These are phyloP conservation scores for Triticum urartu DNA, from an alignment of 176 grass and related monocot genomes.

Conservation along the genomic window DNA sequence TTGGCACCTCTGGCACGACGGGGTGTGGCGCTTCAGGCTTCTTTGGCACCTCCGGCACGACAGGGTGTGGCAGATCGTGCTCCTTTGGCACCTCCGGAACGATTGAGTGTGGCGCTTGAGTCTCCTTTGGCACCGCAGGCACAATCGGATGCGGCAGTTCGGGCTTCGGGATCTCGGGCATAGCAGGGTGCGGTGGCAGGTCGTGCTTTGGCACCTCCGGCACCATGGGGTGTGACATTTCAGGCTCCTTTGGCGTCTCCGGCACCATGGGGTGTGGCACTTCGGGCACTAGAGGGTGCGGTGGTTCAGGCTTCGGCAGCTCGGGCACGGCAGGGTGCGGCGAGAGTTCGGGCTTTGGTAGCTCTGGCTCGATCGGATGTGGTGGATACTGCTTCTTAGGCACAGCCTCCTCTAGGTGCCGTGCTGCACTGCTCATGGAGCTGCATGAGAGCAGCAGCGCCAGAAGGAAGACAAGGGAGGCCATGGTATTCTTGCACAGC, in stretches of 20 bases:
- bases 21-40: not conserved
- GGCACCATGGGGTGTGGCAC: not conserved
- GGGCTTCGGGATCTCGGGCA: not conserved
- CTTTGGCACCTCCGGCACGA: not conserved
- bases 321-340: not conserved
- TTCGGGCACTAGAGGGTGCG: not conserved
- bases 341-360: not conserved
- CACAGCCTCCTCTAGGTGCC: constrained; percentile 26
- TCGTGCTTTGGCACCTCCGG: not conserved
- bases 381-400: not conserved
- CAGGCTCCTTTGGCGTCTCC: not conserved
- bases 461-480: not conserved
- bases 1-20: not conserved
- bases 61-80: not conserved
- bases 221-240: not conserved
- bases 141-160: not conserved
- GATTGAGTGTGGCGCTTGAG: not conserved
- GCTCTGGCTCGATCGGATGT: not conserved
- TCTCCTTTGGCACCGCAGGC: not conserved
- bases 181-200: not conserved
- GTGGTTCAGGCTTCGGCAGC: not conserved
- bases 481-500: constrained; percentile 22
- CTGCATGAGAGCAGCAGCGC: constrained; percentile 19
- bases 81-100: not conserved
- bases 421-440: constrained; percentile 19